Evolutionary conservation across 352 stramenopile genomes (phyloP), one percentile per base, ranked within the genome.

Genomic region (Phytopythium oedochilum): DNA sequence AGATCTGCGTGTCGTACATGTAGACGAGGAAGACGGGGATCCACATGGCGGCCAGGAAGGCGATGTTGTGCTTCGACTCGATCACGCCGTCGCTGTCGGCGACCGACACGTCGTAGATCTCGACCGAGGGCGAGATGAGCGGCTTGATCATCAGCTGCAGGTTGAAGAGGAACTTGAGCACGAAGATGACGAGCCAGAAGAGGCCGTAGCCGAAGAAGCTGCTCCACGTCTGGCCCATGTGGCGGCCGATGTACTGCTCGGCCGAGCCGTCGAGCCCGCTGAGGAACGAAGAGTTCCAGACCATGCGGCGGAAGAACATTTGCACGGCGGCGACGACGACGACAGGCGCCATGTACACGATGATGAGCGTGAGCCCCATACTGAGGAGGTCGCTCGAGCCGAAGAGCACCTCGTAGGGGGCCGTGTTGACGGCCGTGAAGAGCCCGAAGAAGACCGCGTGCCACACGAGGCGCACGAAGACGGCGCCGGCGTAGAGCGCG

Each of bases 71-170:
- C 10, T 88, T 52, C 22, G 77, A 86, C 50, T 89, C 70, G 34
- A 91, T 70, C 20, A 90, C 70, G 0, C 71, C 73, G 58, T 89
- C 82, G 2, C 48, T 40, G 17, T 66, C 48, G 8, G 81, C 74
- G 20, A 86, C 46, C 45, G 83, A 68, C 42, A 94, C 85, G 46
- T 71, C 87, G 42, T 89, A 98, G 44, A 99, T 91, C 71, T 99
- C 77, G 51, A 99, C 80, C 6, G 92, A 97, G n/a, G 96, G 96
- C 5, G 96, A 87, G 32, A 98, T 97, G 38, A 99, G 92, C 40
- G 89, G 92, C 64, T 98, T 98, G 39, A 99, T 88, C 78, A 99
- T 97, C 57, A 99, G 97, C 53, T 97, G 76, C 61, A 99, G 94
- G 32, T 96, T 98, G 65, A 99, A 99, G 47, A 93, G 83, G 29